Evolutionary conservation across 2,329 filamentous ascomycete species (phyloP), one percentile per base, ranked within the genome.

Genomic region (Botryosphaeria dothidea): DNA sequence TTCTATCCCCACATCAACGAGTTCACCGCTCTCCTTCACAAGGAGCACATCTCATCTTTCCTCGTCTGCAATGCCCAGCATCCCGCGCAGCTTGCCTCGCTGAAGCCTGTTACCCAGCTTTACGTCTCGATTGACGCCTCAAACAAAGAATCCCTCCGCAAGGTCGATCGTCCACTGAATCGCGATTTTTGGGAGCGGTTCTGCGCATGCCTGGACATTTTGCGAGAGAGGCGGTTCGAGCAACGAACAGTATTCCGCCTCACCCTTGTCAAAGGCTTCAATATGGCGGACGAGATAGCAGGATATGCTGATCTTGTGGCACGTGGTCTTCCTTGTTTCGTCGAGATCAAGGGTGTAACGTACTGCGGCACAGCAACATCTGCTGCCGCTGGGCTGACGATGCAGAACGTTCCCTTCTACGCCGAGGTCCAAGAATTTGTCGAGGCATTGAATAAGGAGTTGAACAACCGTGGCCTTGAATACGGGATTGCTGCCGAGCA

Each of bases 1-100:
- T 98, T 98, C 81, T 98, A 98, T 77, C 95, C 95, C 9, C 89
- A 96, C 74, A 98, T 98, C 83, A 97, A 99, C 78, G 90, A 93
- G 74, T 93, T 98, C 73, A 83, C 96, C 0, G 85, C 81, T 11
- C 86, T 98, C 83, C 84, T 99, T 69, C 94, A 98, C 80, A 81
- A 78, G 13, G 91, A 96, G 76, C 90, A 88, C 70, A 97, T 98
- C 70, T 96, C 92, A 3, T 95, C 91, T 34, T 99, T 98, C 81
- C 83, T 98, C 0, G 95, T 99, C 65, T 98, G 94, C 83, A 98
- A 98, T 74, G 94, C 94, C 0, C 95, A 98, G 77, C 94, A 98
- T 74, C 95, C 94, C 0, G 92, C 96, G 62, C 91, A 98, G 75
- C 86, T 98, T 27, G 91, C 89, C 0, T 85, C 90, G 0, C 84